Evolutionary conservation across 1,284 basidiomycete species (phyloP).

Genomic region (Xerocomus amazonicus): DNA sequence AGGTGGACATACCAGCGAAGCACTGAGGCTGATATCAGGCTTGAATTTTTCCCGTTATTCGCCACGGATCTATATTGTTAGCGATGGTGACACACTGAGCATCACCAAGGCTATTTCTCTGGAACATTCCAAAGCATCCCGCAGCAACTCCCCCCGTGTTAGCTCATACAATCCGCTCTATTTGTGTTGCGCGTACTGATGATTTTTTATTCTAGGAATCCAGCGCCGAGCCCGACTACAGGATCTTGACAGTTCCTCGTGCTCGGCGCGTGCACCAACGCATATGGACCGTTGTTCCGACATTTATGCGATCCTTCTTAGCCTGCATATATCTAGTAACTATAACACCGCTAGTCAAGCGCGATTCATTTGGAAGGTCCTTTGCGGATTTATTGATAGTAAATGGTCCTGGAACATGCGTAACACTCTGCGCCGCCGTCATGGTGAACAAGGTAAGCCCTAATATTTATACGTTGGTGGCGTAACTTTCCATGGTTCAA

Average conservation of each 20-base stretch:
- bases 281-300: constrained; percentile 62
- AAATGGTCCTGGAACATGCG: constrained; percentile 95
- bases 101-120: constrained; percentile 64
- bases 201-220: constrained; percentile 11
- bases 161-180: constrained; percentile 3
- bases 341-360: constrained; percentile 42
- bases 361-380: constrained; percentile 24
- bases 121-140: constrained; percentile 46
- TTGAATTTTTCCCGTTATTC: constrained; percentile 77
- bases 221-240: constrained; percentile 34
- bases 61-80: constrained; percentile 79
- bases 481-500: neutral
- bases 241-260: constrained; percentile 71
- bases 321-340: constrained; percentile 56
- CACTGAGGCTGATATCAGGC: constrained; percentile 70
- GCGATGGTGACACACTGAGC: constrained; percentile 81
- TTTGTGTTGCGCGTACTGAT: constrained; percentile 10
- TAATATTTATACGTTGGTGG: neutral
- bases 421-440: constrained; percentile 71
- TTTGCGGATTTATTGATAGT: constrained; percentile 82
- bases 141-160: constrained; percentile 15
- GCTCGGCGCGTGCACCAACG: constrained; percentile 84
- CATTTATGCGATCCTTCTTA: constrained; percentile 59
- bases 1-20: constrained; percentile 97
- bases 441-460: constrained; percentile 73